Conservation (phyloP, 106 monocot genomes). For the Dioscorea zingiberensis region DNA sequence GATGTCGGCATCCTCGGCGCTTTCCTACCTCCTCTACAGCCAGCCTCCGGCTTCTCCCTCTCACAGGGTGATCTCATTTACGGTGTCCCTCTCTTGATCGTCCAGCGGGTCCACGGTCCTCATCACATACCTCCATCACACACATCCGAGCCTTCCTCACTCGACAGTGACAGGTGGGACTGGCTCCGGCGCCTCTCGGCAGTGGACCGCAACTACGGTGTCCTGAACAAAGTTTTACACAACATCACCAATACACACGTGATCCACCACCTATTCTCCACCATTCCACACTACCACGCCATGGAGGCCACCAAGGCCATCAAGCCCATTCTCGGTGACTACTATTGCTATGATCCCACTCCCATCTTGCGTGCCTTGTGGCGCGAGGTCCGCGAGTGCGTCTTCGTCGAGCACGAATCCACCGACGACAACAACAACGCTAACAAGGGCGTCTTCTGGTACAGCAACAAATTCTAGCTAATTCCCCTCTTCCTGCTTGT, state of each 20-base stretch:
- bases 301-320: conserved; percentile 52
- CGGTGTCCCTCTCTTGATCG: conserved; percentile 37
- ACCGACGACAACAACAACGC: too few species aligned
- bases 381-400: too few species aligned
- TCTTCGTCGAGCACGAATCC: too few species aligned
- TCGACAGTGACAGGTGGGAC: conserved; percentile 57
- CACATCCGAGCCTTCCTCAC: conserved; percentile 46
- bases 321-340: conserved; percentile 26
- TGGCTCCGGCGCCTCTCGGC: conserved; percentile 56
- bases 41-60: conserved; percentile 7
- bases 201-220: conserved; percentile 41
- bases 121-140: too few species aligned
- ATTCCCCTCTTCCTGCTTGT: not conserved
- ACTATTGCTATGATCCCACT: conserved; percentile 23
- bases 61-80: conserved; percentile 25
- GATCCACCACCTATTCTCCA: conserved; percentile 45
- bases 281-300: conserved; percentile 58
- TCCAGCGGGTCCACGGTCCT: conserved; percentile 42
- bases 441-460: conserved; percentile 28
- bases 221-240: too few species aligned
- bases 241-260: too few species aligned
- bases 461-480: conserved; percentile 23
- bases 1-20: conserved; percentile 27
- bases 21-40: conserved; percentile 15
- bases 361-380: too few species aligned